Evolutionary conservation across 192 early-diverging fungal species (phyloP).

Genomic region (Ambispora gerdemannii): DNA sequence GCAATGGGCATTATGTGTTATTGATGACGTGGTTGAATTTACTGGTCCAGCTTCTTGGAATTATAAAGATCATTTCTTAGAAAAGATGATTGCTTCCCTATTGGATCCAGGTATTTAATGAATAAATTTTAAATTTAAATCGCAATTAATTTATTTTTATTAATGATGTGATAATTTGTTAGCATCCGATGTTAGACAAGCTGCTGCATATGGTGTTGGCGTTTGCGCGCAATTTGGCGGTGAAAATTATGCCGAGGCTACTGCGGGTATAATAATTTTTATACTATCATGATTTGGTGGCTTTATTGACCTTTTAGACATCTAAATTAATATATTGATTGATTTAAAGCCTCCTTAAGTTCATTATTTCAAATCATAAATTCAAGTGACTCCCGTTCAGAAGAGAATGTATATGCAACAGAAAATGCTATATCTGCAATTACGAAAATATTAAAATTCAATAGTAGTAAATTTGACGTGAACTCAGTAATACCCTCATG

Average conservation of each 20-base stretch:
- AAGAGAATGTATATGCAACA: conserved; percentile 80
- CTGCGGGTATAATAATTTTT: conserved; percentile 41
- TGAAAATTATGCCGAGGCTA: conserved; percentile 70
- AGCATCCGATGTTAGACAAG: conserved; percentile 81
- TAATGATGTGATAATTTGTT: not conserved
- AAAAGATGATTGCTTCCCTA: conserved; percentile 54
- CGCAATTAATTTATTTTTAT: conserved; percentile 14
- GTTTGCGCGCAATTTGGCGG: conserved; percentile 90
- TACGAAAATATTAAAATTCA: conserved; percentile 80
- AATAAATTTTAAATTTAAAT: not conserved
- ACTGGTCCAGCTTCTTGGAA: conserved; percentile 67
- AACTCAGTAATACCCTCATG: conserved; percentile 65
- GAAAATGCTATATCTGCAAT: conserved; percentile 94
- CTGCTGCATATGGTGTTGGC: conserved; percentile 91
- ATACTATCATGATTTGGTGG: too few species aligned
- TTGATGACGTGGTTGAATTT: conserved; percentile 92
- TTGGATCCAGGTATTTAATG: conserved; percentile 36
- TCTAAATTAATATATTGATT: too few species aligned
- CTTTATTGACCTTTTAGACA: too few species aligned
- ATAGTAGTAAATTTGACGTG: conserved; percentile 58
- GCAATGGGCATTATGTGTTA: conserved; percentile 93
- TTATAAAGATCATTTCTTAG: conserved; percentile 68
- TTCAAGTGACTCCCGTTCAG: conserved; percentile 56
- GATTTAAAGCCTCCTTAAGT: conserved; percentile 59
- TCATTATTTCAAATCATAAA: conserved; percentile 73